Evolutionary conservation across 768 basidiomycete species (phyloP), one percentile per base, ranked within the genome.

Genomic region (Lactarius sanguifluus): DNA sequence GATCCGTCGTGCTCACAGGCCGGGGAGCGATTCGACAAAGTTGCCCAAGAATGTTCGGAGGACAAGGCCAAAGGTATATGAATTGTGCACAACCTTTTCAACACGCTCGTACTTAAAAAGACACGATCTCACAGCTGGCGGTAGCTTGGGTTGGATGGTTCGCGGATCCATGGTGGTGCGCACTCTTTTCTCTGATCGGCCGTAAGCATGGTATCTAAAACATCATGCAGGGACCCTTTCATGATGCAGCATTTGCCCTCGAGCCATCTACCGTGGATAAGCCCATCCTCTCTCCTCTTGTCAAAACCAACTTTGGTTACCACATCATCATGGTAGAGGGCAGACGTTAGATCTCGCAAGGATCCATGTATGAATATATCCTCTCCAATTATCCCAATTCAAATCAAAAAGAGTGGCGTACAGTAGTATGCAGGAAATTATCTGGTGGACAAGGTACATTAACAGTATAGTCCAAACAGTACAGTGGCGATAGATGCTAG

Each of bases 261-360:
- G 79, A 83, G 32, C 91, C 92, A 3, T 94, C 92, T 9, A 84
- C 89, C 4, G 85, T 90, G 67, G 92, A 92, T 76, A 92, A 90
- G 69, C 92, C 92, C 4, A 77, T 83, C 59, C 73, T 85, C 20
- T 90, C 91, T 1, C 77, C 86, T 18, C 82, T 94, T 58, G 88
- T 94, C 40, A 94, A 93, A 77, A 94, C 92, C 7, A 85, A 83
- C 67, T 87, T 87, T 72, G 92, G 92, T 16, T 94, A 94, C 76
- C 92, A 94, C 74, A 87, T 94, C 72, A 93, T 94, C 75, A 91
- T 94, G 90, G 92, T 93, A 8, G 92, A 94, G 78, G 92, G 91
- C 20, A 84, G 92, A 43, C 85, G 90, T 41, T 86, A 66, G 43
- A 6, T 10, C 23, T 54, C 25, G 7, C 16, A 52, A 23, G 25